Evolutionary conservation across 2,329 filamentous ascomycete genomes (phyloP).

Genomic region (Immersiporthe knoxdaviesiana): DNA sequence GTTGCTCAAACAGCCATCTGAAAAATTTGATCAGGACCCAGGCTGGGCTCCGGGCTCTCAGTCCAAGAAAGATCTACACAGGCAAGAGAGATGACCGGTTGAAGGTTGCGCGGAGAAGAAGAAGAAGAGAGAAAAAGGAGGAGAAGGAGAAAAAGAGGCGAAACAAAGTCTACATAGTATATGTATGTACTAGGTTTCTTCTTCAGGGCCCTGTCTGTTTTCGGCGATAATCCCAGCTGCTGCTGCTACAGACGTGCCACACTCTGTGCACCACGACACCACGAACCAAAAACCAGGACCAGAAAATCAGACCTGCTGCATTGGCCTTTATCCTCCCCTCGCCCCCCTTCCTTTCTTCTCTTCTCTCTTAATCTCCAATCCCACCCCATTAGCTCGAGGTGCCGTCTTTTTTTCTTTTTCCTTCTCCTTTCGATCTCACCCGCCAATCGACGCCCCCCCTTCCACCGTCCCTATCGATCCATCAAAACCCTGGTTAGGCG

Average conservation of each 20-base stretch:
- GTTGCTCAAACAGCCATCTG: slow-evolving; percentile 5
- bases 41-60: background rate
- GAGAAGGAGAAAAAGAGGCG: background rate
- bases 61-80: background rate
- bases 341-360: background rate
- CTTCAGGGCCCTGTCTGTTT: background rate
- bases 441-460: slow-evolving; percentile 22
- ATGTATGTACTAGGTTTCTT: too few species aligned
- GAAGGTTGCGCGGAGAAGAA: background rate
- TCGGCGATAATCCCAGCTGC: background rate
- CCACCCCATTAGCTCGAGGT: slow-evolving; percentile 5
- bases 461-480: slow-evolving; percentile 24
- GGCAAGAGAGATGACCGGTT: background rate
- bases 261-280: background rate
- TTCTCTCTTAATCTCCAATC: slow-evolving; percentile 14
- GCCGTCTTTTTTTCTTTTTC: background rate
- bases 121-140: background rate
- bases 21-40: background rate
- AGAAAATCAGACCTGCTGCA: background rate
- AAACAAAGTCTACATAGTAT: too few species aligned
- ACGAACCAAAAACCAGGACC: background rate
- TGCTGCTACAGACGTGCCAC: slow-evolving; percentile 8
- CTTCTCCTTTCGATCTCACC: background rate
- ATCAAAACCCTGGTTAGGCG: slow-evolving; percentile 33
- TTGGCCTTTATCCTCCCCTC: slow-evolving; percentile 7